Percentiles rank a stretch among this genome's conserved stretches.
Conservation (phyloP, 768 basidiomycete species). For the Boletus sp. region DNA sequence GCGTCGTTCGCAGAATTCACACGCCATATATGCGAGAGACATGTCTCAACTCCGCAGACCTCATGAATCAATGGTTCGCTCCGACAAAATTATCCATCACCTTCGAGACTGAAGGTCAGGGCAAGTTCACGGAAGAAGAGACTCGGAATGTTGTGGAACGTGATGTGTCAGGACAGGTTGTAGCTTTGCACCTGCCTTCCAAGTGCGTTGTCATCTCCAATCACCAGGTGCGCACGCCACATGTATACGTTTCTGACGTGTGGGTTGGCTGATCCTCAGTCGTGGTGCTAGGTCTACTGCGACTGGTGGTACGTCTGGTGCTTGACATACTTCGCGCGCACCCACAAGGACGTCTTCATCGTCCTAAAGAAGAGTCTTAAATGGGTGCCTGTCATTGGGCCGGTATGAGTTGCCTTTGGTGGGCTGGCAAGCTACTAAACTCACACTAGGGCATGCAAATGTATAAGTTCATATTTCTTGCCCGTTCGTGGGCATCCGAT, state of each 20-base stretch:
- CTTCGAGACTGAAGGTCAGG: slow-evolving; percentile 67
- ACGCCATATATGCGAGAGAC: neutral
- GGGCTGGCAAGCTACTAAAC: slow-evolving; percentile 5
- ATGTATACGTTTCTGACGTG: neutral
- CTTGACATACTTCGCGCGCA: slow-evolving; percentile 65
- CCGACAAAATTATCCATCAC: slow-evolving; percentile 71
- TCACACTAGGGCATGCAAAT: slow-evolving; percentile 80
- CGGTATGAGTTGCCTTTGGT: slow-evolving; percentile 51
- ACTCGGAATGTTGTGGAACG: slow-evolving; percentile 54
- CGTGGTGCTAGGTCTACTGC: slow-evolving; percentile 53
- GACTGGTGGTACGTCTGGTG: slow-evolving; percentile 93
- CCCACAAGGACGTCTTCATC: slow-evolving; percentile 78
- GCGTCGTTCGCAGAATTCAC: slow-evolving; percentile 27
- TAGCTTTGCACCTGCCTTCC: slow-evolving; percentile 65
- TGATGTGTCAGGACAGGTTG: slow-evolving; percentile 53
- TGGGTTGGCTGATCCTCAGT: slow-evolving; percentile 2
- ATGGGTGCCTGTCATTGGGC: slow-evolving; percentile 82
- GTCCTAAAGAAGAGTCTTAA: slow-evolving; percentile 90
- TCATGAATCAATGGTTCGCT: slow-evolving; percentile 80
- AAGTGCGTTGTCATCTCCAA: slow-evolving; percentile 87
- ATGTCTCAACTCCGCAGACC: slow-evolving; percentile 41
- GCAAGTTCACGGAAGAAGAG: slow-evolving; percentile 58
- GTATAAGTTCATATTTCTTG: slow-evolving; percentile 90
- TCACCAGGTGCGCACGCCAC: slow-evolving; percentile 65
- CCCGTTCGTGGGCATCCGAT: slow-evolving; percentile 89